Evolutionary conservation across 768 basidiomycete genomes (phyloP).

Genomic region (Gyrodon lividus): DNA sequence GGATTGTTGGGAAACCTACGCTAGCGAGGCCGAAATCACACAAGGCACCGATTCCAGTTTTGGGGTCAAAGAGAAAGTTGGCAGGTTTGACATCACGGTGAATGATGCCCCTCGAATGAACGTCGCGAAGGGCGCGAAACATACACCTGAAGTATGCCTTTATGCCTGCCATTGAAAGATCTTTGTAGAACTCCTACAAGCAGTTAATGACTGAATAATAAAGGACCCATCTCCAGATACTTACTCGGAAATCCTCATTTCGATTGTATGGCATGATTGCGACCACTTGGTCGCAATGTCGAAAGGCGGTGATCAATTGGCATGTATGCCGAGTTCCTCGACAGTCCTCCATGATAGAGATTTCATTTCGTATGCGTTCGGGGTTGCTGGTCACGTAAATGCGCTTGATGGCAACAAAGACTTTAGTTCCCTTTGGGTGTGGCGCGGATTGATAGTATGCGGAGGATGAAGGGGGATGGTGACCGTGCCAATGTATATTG

Average conservation of each 20-base stretch:
- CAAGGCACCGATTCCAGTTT: constrained; percentile 77
- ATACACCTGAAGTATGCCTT: constrained; percentile 89
- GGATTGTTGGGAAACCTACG: constrained; percentile 44
- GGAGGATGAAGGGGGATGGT: constrained; percentile 59
- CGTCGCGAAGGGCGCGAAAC: constrained; percentile 85
- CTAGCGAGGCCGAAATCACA: constrained; percentile 97
- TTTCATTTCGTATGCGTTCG: constrained; percentile 88
- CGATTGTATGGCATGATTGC: constrained; percentile 91
- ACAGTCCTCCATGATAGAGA: constrained; percentile 83
- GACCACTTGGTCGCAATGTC: constrained; percentile 88
- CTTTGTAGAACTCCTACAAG: constrained; percentile 71
- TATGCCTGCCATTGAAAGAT: constrained; percentile 71
- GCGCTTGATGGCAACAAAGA: constrained; percentile 91
- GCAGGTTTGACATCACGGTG: constrained; percentile 98
- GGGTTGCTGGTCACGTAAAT: constrained; percentile 97
- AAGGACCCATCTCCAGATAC: constrained; percentile 30
- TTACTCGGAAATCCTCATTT: constrained; percentile 90
- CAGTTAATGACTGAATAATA: constrained; percentile 6
- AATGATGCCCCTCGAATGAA: constrained; percentile 82
- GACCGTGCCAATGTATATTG: constrained; percentile 70
- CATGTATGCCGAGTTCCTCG: constrained; percentile 85
- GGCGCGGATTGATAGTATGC: constrained; percentile 60
- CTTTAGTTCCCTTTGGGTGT: constrained; percentile 44
- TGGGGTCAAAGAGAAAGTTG: constrained; percentile 92
- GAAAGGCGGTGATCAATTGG: constrained; percentile 93